A percentile compares a stretch with the other conserved stretches of the same genome.
phyloP scores from a whole-genome alignment of 441 rosid genomes.

The Omphalea diandra region DNA sequence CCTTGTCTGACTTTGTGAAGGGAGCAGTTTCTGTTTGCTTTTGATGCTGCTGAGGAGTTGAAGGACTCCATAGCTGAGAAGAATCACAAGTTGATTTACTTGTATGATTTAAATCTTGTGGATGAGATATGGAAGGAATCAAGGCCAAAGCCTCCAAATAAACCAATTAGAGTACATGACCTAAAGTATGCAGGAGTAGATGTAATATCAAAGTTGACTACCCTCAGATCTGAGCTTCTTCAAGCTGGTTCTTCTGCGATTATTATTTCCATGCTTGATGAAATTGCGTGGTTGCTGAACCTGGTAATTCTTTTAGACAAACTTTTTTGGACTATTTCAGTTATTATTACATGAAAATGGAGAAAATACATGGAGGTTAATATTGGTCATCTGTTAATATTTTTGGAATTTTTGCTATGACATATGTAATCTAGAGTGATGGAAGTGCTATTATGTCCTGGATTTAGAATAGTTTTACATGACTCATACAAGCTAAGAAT shows the following conservation, averaged over 20 bases:
- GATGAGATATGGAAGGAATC: conserved; percentile 91
- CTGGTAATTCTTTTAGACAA: conserved; percentile 49
- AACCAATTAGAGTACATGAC: conserved; percentile 77
- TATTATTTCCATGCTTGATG: conserved; percentile 93
- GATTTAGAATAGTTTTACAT: not conserved
- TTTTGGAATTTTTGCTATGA: conserved; percentile 1
- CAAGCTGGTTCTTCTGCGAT: conserved; percentile 81
- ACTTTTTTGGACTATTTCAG: conserved; percentile 6
- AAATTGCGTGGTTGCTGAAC: conserved; percentile 95
- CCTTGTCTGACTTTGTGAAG: conserved; percentile 59
- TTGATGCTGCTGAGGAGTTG: conserved; percentile 92
- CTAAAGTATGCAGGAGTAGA: conserved; percentile 86
- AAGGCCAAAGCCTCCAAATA: conserved; percentile 81
- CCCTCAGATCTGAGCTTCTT: conserved; percentile 64
- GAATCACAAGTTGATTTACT: conserved; percentile 78
- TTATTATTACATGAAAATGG: not conserved
- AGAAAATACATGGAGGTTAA: not conserved
- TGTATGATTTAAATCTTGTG: conserved; percentile 73
- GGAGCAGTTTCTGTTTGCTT: conserved; percentile 98
- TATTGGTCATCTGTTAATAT: not conserved
- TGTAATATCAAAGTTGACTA: conserved; percentile 64
- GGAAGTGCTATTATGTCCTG: not conserved
- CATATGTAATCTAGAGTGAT: not conserved
- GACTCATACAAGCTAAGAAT: not conserved
- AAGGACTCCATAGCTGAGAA: conserved; percentile 72